Evolutionary conservation across 1,284 basidiomycete genomes (phyloP).

Genomic region (Cerioporus squamosus): DNA sequence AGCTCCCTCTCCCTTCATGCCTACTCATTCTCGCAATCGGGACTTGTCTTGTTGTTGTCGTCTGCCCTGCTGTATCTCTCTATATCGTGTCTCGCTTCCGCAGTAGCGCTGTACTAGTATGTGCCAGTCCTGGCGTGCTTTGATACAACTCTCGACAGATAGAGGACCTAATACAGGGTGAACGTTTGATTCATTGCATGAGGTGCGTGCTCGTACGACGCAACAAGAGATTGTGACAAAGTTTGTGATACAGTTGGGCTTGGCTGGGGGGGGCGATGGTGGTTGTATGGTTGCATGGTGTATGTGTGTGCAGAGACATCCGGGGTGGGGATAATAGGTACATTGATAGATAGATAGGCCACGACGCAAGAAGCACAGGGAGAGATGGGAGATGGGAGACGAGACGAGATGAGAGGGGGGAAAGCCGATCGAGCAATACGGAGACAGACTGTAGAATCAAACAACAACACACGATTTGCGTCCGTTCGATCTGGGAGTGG

Average conservation of each 20-base stretch:
- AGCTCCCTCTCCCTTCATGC: background rate
- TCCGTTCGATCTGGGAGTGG: constrained; percentile 17
- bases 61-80: background rate
- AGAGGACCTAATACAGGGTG: no score
- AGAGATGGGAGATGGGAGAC: background rate
- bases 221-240: background rate
- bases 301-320: constrained; percentile 6
- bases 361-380: background rate
- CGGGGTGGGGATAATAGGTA: constrained; percentile 4
- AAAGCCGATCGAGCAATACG: background rate
- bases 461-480: constrained; percentile 6
- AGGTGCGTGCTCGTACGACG: no score
- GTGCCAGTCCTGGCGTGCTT: background rate
- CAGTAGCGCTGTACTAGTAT: background rate
- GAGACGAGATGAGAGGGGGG: background rate
- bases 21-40: background rate
- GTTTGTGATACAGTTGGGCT: background rate
- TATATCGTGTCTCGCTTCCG: background rate
- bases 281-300: background rate
- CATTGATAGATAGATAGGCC: constrained; percentile 12
- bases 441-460: background rate
- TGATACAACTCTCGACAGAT: no score
- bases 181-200: no score
- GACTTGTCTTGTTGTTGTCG: background rate
- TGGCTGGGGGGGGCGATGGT: background rate